Evolutionary conservation across 176 grass and related monocot species (phyloP).

Genomic region (Oryza glaberrima): DNA sequence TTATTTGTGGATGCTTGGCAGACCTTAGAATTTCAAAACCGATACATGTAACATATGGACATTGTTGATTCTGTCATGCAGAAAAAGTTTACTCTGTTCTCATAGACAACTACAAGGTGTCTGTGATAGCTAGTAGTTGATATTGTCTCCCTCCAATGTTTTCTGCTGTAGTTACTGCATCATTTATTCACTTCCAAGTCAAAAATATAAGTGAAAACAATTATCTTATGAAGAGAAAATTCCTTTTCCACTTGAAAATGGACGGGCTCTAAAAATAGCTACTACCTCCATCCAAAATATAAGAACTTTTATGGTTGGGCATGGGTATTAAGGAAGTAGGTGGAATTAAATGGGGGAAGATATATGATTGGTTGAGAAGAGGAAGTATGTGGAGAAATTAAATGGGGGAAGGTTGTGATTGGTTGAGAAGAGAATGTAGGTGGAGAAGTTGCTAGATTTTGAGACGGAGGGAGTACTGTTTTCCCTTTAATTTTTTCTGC

Average conservation of each 20-base stretch:
- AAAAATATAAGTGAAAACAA: background rate
- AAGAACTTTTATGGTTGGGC: too few species aligned
- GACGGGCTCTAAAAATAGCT: background rate
- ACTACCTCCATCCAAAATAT: too few species aligned
- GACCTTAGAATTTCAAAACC: background rate
- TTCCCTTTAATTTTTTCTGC: background rate
- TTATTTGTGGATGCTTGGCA: conserved; percentile 28
- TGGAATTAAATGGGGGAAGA: too few species aligned
- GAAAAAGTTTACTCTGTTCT: conserved; percentile 18
- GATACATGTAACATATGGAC: conserved; percentile 7
- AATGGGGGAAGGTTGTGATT: too few species aligned
- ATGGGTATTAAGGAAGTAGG: too few species aligned
- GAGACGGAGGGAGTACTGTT: background rate
- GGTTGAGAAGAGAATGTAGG: too few species aligned
- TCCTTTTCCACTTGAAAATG: background rate
- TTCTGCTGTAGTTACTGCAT: background rate
- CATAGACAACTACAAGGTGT: conserved; percentile 20
- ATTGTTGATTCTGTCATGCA: background rate
- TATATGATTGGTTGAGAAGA: too few species aligned
- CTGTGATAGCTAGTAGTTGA: background rate
- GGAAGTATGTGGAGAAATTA: too few species aligned
- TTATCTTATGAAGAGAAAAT: background rate
- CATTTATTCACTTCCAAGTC: conserved; percentile 19
- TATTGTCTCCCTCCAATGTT: background rate
- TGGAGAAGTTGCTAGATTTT: too few species aligned